Percentiles rank a stretch among this genome's conserved stretches.
phyloP scores from a whole-genome alignment of 2,329 filamentous ascomycete species.

The Aquanectria penicillioides region DNA sequence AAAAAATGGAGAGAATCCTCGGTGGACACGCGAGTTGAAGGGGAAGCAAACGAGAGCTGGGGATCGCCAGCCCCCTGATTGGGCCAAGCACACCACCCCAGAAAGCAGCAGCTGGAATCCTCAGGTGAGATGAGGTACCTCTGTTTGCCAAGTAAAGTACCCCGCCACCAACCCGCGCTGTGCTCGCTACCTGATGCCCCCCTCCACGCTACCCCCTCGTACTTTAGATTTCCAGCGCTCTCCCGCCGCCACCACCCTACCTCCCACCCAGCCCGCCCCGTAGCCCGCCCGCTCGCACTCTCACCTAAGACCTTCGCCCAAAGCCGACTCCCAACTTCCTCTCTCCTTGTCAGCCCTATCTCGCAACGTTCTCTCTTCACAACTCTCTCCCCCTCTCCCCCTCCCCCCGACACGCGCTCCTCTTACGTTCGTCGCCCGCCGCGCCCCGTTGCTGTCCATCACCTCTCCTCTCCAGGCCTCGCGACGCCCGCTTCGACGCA shows the following conservation, averaged over 20 bases:
- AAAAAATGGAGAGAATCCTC: background rate
- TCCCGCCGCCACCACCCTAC: slow-evolving; percentile 4
- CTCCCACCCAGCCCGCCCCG: slow-evolving; percentile 13
- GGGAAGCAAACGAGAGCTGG: slow-evolving; percentile 18
- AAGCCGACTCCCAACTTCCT: slow-evolving; percentile 23
- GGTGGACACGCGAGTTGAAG: slow-evolving; percentile 25
- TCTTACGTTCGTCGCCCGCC: slow-evolving; percentile 10
- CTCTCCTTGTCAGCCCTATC: slow-evolving; percentile 42
- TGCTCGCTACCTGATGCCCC: slow-evolving; percentile 3
- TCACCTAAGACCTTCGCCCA: slow-evolving; percentile 22
- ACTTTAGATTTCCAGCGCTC: slow-evolving; percentile 14
- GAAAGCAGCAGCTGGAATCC: slow-evolving; percentile 13
- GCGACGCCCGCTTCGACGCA: slow-evolving; percentile 26
- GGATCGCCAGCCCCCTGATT: slow-evolving; percentile 28
- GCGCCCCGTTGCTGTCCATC: slow-evolving; percentile 26
- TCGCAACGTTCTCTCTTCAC: slow-evolving; percentile 36
- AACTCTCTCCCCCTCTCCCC: slow-evolving; percentile 24
- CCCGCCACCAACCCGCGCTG: background rate
- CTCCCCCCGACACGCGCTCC: slow-evolving; percentile 3
- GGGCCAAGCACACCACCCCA: slow-evolving; percentile 17
- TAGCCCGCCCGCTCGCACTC: slow-evolving; percentile 15
- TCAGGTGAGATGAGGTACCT: slow-evolving; percentile 8
- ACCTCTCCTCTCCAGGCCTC: slow-evolving; percentile 16
- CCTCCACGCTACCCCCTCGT: slow-evolving; percentile 15
- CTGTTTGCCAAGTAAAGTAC: slow-evolving; percentile 1